Percentiles rank a stretch among this genome's conserved stretches.
Evolutionary conservation across 257 asterid species (phyloP).

Genomic region (Petunia axillaris): DNA sequence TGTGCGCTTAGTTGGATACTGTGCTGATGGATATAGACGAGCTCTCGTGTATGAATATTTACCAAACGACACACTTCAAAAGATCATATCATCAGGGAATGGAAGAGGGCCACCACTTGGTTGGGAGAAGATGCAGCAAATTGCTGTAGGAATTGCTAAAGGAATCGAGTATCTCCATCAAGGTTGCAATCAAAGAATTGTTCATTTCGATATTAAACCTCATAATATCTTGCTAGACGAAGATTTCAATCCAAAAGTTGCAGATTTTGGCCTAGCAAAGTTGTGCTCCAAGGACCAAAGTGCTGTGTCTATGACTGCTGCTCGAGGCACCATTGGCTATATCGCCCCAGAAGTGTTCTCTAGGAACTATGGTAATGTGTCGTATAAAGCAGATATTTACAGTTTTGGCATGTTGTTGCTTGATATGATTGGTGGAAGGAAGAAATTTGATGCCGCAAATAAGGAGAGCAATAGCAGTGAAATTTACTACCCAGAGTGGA

Average conservation of each 20-base stretch:
- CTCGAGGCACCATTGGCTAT: slow-evolving; percentile 78
- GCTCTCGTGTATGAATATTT: slow-evolving; percentile 71
- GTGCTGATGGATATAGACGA: slow-evolving; percentile 71
- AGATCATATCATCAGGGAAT: slow-evolving; percentile 45
- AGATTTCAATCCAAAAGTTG: slow-evolving; percentile 63
- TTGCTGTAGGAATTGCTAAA: slow-evolving; percentile 62
- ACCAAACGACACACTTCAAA: slow-evolving; percentile 62
- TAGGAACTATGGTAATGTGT: slow-evolving; percentile 71
- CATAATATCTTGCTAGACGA: slow-evolving; percentile 71
- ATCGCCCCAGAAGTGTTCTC: slow-evolving; percentile 83
- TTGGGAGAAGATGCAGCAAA: slow-evolving; percentile 61
- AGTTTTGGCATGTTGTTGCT: slow-evolving; percentile 79
- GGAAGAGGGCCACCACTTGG: slow-evolving; percentile 42
- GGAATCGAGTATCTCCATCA: slow-evolving; percentile 77
- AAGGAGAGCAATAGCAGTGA: slow-evolving; percentile 41
- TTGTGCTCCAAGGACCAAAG: slow-evolving; percentile 67
- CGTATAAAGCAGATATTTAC: slow-evolving; percentile 69
- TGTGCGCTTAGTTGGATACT: slow-evolving; percentile 69
- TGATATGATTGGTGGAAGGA: slow-evolving; percentile 70
- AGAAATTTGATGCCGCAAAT: slow-evolving; percentile 32
- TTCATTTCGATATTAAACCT: slow-evolving; percentile 73
- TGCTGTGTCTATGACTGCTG: slow-evolving; percentile 67
- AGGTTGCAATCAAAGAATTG: slow-evolving; percentile 74
- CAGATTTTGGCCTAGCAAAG: slow-evolving; percentile 78
- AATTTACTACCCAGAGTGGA: slow-evolving; percentile 75